Base-by-base conservation (phyloP, 2,329 filamentous ascomycete species). In the Sporothrix schenckii region DNA sequence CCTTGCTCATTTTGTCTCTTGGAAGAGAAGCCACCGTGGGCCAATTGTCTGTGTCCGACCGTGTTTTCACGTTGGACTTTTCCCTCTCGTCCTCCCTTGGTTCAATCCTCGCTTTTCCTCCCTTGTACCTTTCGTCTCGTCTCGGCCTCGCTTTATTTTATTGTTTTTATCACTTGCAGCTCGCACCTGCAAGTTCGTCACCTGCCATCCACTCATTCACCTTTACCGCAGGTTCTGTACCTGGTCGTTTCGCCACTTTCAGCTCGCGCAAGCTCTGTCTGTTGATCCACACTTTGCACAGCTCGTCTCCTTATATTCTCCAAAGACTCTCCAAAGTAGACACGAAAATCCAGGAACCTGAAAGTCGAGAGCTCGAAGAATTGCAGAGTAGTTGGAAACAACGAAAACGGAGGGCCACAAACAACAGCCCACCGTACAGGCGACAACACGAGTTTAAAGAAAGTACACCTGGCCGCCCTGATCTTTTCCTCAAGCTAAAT, bases 1-100 rank as follows among this genome's bases (percentile, higher is more conserved):
- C 39, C 56, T 21, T 49, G 60, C 60, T 65, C 21, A 50, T 61
- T 47, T 63, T 69, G 56, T 53, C n/a, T 50, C 19, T 39, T 39
- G 30, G n/a, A 3, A 54, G 3, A 11, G 21, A 30, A 13, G 6
- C 19, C 27, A 19, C 44, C 56, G 24, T 58, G 27, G 67, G 47
- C 54, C 67, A 61, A 61, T 69, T 61, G 54, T 53, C 60, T 69
- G 44, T 50, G 21, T 19, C 61, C 34, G 44, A 52, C 34, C 60
- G 19, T 49, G 10, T 41, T 34, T 13, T 60, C 41, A 10, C 21
- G 13, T 24, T 14, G 13, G 14, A 19, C 14, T 27, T 34, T 24
- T 44, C 21, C 41, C 24, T 21, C 44, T 41, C 50, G 13, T 1
- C 21, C 19, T 34, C 39, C 21, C 14, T n/a, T 49, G 44, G 21